phyloP scores from a whole-genome alignment of 257 asterid genomes.

The Echium plantagineum region DNA sequence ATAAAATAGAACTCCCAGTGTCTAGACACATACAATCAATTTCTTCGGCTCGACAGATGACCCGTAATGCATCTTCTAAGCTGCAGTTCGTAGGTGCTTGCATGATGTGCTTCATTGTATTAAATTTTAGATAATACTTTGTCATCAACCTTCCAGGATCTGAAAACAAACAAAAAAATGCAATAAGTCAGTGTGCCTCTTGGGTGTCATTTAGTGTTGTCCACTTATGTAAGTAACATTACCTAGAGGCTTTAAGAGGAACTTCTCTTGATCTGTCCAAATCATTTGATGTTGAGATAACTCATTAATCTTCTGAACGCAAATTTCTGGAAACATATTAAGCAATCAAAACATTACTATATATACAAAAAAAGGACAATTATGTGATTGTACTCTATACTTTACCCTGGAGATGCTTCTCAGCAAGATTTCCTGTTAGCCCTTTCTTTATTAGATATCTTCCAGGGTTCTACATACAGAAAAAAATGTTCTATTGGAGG shows the following conservation, averaged over 20 bases:
- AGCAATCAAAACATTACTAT: conserved; percentile 12
- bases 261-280: conserved; percentile 97
- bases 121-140: conserved; percentile 90
- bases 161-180: conserved; percentile 8
- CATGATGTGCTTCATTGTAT: conserved; percentile 91
- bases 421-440: conserved; percentile 39
- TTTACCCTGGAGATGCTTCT: conserved; percentile 82
- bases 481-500: conserved; percentile 25
- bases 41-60: conserved; percentile 83
- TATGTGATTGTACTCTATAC: conserved; percentile 11
- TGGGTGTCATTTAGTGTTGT: neutral
- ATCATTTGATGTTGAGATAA: conserved; percentile 67
- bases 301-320: conserved; percentile 82
- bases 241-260: conserved; percentile 88
- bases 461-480: conserved; percentile 64
- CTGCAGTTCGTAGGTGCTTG: conserved; percentile 62
- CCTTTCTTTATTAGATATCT: conserved; percentile 54
- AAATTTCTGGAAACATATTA: conserved; percentile 46
- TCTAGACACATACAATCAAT: conserved; percentile 47
- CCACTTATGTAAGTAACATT: conserved; percentile 10
- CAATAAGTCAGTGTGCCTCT: neutral
- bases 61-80: conserved; percentile 64
- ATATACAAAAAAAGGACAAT: conserved; percentile 3
- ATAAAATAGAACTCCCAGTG: conserved; percentile 5
- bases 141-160: conserved; percentile 97